phyloP scores from a whole-genome alignment of 139 green algal genomes.

The Volvox africanus region DNA sequence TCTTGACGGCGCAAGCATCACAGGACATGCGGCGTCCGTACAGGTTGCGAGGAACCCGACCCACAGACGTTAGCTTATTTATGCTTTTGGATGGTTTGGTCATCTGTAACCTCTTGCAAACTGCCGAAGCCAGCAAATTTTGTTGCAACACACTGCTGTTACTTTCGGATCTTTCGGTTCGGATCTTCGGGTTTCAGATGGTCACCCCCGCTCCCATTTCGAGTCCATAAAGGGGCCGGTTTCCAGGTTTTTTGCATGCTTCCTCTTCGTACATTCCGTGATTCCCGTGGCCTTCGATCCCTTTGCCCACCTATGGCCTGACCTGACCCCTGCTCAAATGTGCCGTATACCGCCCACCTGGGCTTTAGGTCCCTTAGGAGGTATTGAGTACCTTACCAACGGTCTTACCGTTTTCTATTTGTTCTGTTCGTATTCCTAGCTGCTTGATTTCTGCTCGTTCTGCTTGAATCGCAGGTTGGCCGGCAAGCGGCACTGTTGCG shows the following conservation, averaged over 20 bases:
- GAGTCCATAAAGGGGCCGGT: too few species aligned
- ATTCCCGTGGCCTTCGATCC: too few species aligned
- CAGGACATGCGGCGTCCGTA: not conserved
- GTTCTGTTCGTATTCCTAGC: not conserved
- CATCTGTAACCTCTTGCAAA: not conserved
- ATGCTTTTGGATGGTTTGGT: not conserved
- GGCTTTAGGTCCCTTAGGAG: too few species aligned
- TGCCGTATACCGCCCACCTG: too few species aligned
- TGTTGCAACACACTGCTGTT: too few species aligned
- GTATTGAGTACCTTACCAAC: not conserved
- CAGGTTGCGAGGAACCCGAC: not conserved
- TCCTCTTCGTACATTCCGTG: too few species aligned
- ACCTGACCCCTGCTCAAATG: too few species aligned
- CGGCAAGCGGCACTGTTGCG: slow-evolving; percentile 75
- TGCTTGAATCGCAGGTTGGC: not conserved
- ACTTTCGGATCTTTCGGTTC: not conserved
- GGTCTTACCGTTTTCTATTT: not conserved
- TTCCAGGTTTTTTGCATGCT: too few species aligned
- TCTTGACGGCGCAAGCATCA: not conserved
- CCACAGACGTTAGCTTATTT: not conserved
- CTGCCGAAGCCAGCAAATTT: too few species aligned
- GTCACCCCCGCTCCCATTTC: too few species aligned
- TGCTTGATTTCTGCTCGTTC: slow-evolving; percentile 38
- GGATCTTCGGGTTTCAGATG: not conserved
- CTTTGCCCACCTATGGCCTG: too few species aligned